Evolutionary conservation across 495 filamentous ascomycete species (phyloP), one percentile per base, ranked within the genome.

Genomic region (Poronia punctata): DNA sequence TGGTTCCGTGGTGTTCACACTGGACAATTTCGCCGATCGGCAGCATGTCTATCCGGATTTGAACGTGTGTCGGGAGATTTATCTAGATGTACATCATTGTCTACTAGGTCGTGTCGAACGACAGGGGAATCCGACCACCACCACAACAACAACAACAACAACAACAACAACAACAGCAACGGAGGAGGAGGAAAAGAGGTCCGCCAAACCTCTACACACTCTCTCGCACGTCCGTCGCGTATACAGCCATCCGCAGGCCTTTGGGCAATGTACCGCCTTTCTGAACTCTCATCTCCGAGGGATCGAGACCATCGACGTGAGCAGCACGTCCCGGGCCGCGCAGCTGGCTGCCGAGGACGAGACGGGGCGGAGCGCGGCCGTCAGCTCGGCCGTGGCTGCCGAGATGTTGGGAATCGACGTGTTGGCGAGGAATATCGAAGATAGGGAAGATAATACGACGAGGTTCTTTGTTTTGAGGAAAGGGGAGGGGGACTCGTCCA

Each of bases 191-290:
- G 25, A 15, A 7, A 20, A 38, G 19, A 45, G 50, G 9, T 8
- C 40, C 4, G 38, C 51, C 14, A 26, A 49, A 48, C 35, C 70
- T 71, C 21, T 67, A 12, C 43, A 48, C 17, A 43, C 49, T 33
- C 47, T 84, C 11, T 34, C 41, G 8, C 68, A 80, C 45, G 50
- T 85, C 46, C 59, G 61, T 22, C 65, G 72, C 26, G 59, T 98
- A 32, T 94, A 94, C 63, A 89, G 85, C 17, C 92, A 98, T 60
- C 86, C 88, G 11, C 92, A 97, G 64, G 92, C 86, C 21, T 92
- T 88, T 69, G 90, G 88, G 4, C 92, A 98, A 66, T 95, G 88
- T 54, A 77, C 78, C n/a, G 45, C 31, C n/a, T 93, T 93, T 53
- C 64, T 95, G 5, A 65, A 68, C 5, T 52, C 65, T 31, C 64